Evolutionary conservation across 2,329 filamentous ascomycete species (phyloP).

Genomic region (Stemphylium vesicarium): DNA sequence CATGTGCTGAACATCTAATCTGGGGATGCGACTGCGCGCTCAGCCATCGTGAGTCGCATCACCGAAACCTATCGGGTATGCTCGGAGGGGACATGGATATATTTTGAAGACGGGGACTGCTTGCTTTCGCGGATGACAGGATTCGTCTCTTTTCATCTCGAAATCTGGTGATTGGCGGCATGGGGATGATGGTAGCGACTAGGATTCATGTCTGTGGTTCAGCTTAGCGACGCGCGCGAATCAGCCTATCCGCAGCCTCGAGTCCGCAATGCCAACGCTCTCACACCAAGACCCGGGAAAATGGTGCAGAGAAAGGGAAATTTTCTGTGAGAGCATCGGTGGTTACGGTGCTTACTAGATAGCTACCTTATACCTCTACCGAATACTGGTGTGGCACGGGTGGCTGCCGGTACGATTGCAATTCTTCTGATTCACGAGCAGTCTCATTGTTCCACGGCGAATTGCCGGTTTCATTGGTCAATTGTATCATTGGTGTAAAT

Average conservation of each 20-base stretch:
- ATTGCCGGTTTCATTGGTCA: not conserved
- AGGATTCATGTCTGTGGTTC: not conserved
- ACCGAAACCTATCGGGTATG: no score
- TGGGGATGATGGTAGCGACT: not conserved
- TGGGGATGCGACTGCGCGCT: no score
- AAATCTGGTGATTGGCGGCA: not conserved
- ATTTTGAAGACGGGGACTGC: no score
- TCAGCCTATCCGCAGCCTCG: constrained; percentile 1
- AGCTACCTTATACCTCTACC: not conserved
- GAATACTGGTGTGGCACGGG: not conserved
- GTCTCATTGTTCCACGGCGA: not conserved
- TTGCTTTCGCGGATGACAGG: no score
- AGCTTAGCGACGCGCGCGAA: not conserved
- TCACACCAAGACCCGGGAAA: not conserved
- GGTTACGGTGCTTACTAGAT: not conserved
- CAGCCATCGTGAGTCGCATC: no score
- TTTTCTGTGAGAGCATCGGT: not conserved
- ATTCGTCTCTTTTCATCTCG: not conserved
- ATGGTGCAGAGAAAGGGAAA: not conserved
- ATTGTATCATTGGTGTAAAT: not conserved
- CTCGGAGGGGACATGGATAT: no score
- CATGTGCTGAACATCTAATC: no score
- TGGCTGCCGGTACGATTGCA: not conserved
- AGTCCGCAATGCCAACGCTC: not conserved
- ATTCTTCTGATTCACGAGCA: not conserved